A percentile compares a stretch with the other conserved stretches of the same genome.
These are phyloP conservation scores for Termitomyces sp. DNA, from an alignment of 768 basidiomycete species.

Conservation along the genomic window DNA sequence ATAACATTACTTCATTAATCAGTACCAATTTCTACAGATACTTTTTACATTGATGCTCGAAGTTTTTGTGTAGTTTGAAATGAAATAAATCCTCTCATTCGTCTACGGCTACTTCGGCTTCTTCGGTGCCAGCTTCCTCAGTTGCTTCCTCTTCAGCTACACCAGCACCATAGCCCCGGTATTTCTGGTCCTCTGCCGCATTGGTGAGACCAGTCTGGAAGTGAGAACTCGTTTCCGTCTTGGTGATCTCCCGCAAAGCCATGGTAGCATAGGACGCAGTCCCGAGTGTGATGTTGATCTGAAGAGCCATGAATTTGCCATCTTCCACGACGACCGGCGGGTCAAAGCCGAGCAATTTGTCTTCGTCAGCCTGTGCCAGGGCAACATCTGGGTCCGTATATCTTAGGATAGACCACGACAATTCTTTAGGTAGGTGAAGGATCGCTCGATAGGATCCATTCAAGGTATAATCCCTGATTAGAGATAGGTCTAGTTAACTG, in stretches of 20 bases:
- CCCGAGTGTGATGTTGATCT: constrained; percentile 80
- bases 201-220: constrained; percentile 79
- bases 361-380: constrained; percentile 94
- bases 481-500: neutral
- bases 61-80: neutral
- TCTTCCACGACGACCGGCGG: constrained; percentile 60
- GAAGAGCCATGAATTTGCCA: constrained; percentile 86
- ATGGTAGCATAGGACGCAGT: constrained; percentile 97
- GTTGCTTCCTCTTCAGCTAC: constrained; percentile 28
- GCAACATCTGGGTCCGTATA: constrained; percentile 95
- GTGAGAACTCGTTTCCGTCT: constrained; percentile 92
- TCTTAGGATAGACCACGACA: constrained; percentile 77
- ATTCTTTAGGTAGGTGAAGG: constrained; percentile 75
- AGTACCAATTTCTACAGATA: too few relatives aligned
- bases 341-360: constrained; percentile 80
- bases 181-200: constrained; percentile 79
- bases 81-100: neutral
- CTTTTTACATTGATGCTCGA: neutral
- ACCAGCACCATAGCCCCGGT: constrained; percentile 47
- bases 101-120: constrained; percentile 8
- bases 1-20: too few relatives aligned
- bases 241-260: constrained; percentile 93
- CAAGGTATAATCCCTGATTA: constrained; percentile 80
- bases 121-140: constrained; percentile 18
- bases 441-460: constrained; percentile 93